Evolutionary conservation across 2,329 filamentous ascomycete genomes (phyloP).

Genomic region (Dothideomycetes sp.): DNA sequence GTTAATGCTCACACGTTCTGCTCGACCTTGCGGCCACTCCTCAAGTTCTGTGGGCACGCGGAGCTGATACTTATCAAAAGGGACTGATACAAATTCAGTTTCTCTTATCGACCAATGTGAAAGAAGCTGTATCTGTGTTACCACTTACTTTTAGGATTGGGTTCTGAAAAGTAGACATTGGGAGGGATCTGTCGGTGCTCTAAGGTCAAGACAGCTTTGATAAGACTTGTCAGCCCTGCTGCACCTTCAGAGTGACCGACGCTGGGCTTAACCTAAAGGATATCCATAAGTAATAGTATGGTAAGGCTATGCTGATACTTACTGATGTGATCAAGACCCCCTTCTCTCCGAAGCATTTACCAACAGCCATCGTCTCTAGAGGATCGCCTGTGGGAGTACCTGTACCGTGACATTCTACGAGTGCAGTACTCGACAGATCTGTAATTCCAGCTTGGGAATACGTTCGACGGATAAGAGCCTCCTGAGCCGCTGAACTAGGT

Average conservation of each 20-base stretch:
- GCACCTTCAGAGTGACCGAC: conserved; percentile 43
- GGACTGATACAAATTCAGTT: too few relatives aligned
- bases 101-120: too few relatives aligned
- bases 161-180: conserved; percentile 9
- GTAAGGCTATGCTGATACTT: background rate
- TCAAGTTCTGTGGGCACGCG: too few relatives aligned
- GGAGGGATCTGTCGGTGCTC: conserved; percentile 22
- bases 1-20: conserved; percentile 16
- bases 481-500: conserved; percentile 30
- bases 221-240: conserved; percentile 32
- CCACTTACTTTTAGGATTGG: conserved; percentile 7
- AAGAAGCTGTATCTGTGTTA: too few relatives aligned
- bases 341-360: background rate
- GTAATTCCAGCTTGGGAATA: conserved; percentile 32
- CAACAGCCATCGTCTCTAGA: conserved; percentile 20
- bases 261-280: conserved; percentile 26
- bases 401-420: conserved; percentile 23
- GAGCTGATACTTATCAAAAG: too few relatives aligned
- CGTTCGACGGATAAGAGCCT: conserved; percentile 25
- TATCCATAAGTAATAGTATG: conserved; percentile 18
- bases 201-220: conserved; percentile 27
- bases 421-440: conserved; percentile 3
- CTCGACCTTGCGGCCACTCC: background rate
- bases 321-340: background rate
- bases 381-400: conserved; percentile 23